A percentile compares a stretch with the other conserved stretches of the same genome.
Evolutionary conservation across 192 early-diverging fungal species (phyloP).

Genomic region (Podila epigama): DNA sequence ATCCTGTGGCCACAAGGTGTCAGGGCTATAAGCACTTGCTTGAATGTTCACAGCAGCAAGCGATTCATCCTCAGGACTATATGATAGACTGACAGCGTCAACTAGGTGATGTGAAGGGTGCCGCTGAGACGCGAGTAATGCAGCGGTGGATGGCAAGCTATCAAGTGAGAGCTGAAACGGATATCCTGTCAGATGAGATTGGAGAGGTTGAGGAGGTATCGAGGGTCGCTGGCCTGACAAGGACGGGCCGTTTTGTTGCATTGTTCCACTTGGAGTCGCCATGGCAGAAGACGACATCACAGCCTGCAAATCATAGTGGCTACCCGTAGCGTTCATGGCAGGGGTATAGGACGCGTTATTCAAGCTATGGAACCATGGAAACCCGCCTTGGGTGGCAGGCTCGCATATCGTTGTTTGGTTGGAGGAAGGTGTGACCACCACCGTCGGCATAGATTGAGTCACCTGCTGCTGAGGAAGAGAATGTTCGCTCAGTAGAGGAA

Average conservation of each 20-base stretch:
- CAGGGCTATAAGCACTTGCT: too few species aligned
- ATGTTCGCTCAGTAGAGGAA: background rate
- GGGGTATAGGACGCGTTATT: too few species aligned
- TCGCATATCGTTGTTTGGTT: background rate
- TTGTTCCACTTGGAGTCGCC: background rate
- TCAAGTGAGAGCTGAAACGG: background rate
- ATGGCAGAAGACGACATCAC: too few species aligned
- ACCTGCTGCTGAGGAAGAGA: background rate
- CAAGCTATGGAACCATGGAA: too few species aligned
- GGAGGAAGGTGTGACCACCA: background rate
- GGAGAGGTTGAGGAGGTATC: background rate
- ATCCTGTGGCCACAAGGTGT: too few species aligned
- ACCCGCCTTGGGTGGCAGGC: too few species aligned
- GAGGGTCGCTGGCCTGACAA: background rate
- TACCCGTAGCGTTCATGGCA: too few species aligned
- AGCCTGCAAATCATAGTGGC: too few species aligned
- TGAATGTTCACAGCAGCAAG: too few species aligned
- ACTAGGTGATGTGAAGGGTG: background rate
- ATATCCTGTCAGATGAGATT: background rate
- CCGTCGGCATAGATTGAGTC: background rate
- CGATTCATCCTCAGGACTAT: too few species aligned
- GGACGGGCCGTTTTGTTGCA: background rate
- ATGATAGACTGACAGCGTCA: background rate
- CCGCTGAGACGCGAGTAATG: background rate
- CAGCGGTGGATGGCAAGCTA: background rate